These are phyloP conservation scores for Solanum aculeatissimum DNA, from an alignment of 305 asterid species.

Conservation along the genomic window DNA sequence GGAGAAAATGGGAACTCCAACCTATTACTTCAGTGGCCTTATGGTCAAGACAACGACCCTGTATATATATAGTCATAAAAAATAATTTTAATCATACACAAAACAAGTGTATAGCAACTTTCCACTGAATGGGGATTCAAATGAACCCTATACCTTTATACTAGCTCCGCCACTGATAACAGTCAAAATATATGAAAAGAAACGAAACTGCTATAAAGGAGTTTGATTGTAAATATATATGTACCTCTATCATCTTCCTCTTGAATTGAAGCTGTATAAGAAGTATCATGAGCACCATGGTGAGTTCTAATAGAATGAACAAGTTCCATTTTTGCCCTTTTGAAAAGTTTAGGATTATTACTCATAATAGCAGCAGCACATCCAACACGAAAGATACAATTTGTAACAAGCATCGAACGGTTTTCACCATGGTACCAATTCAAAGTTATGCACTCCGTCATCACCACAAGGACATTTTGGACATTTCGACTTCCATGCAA, in stretches of 20 bases:
- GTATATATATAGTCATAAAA: too few species aligned
- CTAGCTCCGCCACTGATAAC: too few species aligned
- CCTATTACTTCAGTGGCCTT: too few species aligned
- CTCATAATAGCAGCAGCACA: constrained; percentile 46
- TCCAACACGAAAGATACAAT: constrained; percentile 61
- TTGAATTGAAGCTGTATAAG: constrained; percentile 43
- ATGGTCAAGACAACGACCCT: too few species aligned
- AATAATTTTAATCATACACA: too few species aligned
- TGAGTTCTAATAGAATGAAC: constrained; percentile 46
- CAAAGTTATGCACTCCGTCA: constrained; percentile 40
- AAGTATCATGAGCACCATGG: constrained; percentile 45
- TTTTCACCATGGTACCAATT: constrained; percentile 55
- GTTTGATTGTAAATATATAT: background rate
- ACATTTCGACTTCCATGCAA: constrained; percentile 21
- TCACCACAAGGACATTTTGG: constrained; percentile 45
- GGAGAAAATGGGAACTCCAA: too few species aligned
- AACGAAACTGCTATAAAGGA: background rate
- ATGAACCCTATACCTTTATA: too few species aligned
- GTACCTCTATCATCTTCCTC: constrained; percentile 57
- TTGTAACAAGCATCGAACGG: constrained; percentile 58
- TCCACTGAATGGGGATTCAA: too few species aligned
- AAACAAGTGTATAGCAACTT: too few species aligned
- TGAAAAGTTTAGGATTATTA: constrained; percentile 26
- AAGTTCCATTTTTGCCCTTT: constrained; percentile 42
- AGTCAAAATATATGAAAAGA: background rate